phyloP scores from a whole-genome alignment of 805 yeast species.

The Schizosaccharomyces octosporus region DNA sequence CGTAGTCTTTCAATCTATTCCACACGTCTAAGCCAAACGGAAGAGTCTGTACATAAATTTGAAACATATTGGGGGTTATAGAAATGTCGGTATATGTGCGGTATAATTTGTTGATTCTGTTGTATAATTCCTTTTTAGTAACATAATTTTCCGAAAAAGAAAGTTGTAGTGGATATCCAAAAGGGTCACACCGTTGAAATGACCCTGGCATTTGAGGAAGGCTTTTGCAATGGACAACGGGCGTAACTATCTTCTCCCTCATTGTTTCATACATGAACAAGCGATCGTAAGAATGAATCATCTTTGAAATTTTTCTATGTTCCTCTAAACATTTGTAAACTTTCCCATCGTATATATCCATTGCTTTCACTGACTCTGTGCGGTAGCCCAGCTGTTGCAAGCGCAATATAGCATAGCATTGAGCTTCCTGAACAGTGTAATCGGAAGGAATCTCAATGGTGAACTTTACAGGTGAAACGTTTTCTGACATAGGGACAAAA shows the following conservation, averaged over 20 bases:
- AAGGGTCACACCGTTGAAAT: slow-evolving; percentile 10
- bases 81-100: neutral
- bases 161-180: slow-evolving; percentile 5
- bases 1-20: neutral
- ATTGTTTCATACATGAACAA: slow-evolving; percentile 5
- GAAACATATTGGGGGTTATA: neutral
- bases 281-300: slow-evolving; percentile 37
- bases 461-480: slow-evolving; percentile 19
- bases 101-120: neutral
- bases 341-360: slow-evolving; percentile 31
- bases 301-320: slow-evolving; percentile 31
- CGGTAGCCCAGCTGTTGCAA: slow-evolving; percentile 18
- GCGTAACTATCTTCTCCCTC: neutral
- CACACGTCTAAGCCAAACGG: neutral
- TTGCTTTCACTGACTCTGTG: slow-evolving; percentile 10
- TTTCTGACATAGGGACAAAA: slow-evolving; percentile 27
- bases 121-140: neutral
- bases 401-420: slow-evolving; percentile 23
- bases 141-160: neutral
- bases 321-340: slow-evolving; percentile 48
- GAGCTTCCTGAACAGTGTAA: slow-evolving; percentile 37
- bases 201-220: slow-evolving; percentile 7
- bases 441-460: slow-evolving; percentile 53
- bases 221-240: neutral
- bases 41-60: neutral